Percentiles rank a stretch among this genome's conserved stretches.
Conservation (phyloP, 495 filamentous ascomycete species). For the Daldinia vernicosa region DNA sequence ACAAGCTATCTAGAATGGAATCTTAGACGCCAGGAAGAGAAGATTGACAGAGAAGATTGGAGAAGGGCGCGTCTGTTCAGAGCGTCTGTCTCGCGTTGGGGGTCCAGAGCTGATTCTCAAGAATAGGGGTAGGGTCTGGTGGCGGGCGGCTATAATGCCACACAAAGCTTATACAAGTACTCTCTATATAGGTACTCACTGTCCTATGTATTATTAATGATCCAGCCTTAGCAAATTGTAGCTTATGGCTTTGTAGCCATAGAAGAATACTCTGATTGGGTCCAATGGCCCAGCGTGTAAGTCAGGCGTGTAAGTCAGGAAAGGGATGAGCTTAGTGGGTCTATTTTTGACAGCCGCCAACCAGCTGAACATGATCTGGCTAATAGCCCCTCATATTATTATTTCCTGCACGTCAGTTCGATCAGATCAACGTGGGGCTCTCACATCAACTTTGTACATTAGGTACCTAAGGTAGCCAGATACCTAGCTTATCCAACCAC, state of each 20-base stretch:
- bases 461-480: no score
- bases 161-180: background rate
- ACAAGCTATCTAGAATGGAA: conserved; percentile 44
- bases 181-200: background rate
- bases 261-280: background rate
- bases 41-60: conserved; percentile 42
- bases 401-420: conserved; percentile 7
- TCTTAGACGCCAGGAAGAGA: conserved; percentile 39
- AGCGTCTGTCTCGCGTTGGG: conserved; percentile 30
- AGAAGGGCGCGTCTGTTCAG: conserved; percentile 38
- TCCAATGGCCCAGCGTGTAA: background rate
- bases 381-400: conserved; percentile 4
- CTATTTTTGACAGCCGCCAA: background rate
- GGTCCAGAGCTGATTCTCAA: background rate
- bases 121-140: background rate
- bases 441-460: conserved; percentile 4
- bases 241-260: background rate
- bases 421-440: conserved; percentile 28
- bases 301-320: no score
- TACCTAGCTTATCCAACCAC: conserved; percentile 25
- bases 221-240: background rate
- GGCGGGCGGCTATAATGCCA: background rate
- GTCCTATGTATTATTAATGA: background rate
- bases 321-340: background rate
- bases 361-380: background rate